Evolutionary conservation across 2,329 filamentous ascomycete species (phyloP), one percentile per base, ranked within the genome.

Genomic region (Plectosphaerella sp.): DNA sequence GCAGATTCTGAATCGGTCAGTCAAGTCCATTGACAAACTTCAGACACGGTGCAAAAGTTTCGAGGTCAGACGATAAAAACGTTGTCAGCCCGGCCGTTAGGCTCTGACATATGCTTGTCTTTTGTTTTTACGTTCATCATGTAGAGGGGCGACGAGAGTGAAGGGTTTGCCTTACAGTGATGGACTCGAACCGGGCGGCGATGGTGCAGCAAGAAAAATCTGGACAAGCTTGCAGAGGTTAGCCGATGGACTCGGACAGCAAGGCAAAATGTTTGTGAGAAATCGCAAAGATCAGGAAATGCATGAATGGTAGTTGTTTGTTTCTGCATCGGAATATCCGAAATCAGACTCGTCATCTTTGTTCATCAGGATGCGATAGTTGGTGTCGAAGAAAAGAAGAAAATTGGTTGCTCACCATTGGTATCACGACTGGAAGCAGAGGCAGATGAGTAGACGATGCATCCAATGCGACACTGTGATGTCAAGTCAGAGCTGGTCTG

Each of bases 331-430:
- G 79, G 78, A 52, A 68, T 76, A 79, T 71, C 77, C 78, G 73
- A 16, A 72, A 80, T 83, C 77, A 81, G 79, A 82, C 79, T 83
- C 79, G 79, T 83, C 79, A 83, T 83, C 79, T 82, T 76, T 69
- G 68, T 59, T 72, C 71, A 72, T 77, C 74, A 76, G 55, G 59
- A 51, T 59, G 59, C 48, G 22, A 48, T 16, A 16, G 35, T 12
- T 33, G 46, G 7, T n/a, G 37, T 76, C 58, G 64, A 66, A 61
- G 36, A 52, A 24, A 45, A 51, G 45, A 58, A 59, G 35, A 53
- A 57, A 52, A 47, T 28, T 41, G n/a, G 18, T 47, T 51, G 46
- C 56, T 51, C 57, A 58, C 49, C 45, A 45, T 33, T 24, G 35
- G 22, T 16, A 43, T 41, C 10, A 43, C 16, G 28, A 14, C 48